A percentile compares a stretch with the other conserved stretches of the same genome.
Evolutionary conservation across 768 basidiomycete genomes (phyloP).

Genomic region (Multifurca ochricompacta): DNA sequence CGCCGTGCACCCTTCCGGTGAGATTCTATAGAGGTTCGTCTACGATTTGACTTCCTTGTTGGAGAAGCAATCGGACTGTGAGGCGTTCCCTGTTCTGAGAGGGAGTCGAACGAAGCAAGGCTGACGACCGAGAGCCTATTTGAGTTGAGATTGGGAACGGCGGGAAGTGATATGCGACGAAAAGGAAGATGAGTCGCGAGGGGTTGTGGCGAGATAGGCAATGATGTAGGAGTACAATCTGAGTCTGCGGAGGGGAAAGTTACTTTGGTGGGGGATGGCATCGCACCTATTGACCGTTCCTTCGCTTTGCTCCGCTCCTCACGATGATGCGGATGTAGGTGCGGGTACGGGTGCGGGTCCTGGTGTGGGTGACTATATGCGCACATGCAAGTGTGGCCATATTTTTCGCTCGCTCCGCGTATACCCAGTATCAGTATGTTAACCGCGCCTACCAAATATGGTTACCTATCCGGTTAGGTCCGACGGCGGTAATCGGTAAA

Average conservation of each 20-base stretch:
- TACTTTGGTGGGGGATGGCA: constrained; percentile 1
- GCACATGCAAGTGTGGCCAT: neutral
- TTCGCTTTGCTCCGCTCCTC: too few species aligned
- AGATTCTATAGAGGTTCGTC: constrained; percentile 35
- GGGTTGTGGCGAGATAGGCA: constrained; percentile 28
- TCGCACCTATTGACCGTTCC: too few species aligned
- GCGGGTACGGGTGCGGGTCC: neutral
- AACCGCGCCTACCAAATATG: neutral
- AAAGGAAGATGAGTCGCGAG: constrained; percentile 47
- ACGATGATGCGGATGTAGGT: too few species aligned
- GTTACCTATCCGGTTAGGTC: neutral
- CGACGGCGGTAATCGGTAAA: neutral
- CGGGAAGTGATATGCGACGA: constrained; percentile 38
- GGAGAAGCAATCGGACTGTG: constrained; percentile 26
- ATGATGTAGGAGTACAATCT: neutral
- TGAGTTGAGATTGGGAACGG: constrained; percentile 32
- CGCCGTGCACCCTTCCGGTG: constrained; percentile 33
- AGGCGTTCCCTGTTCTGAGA: constrained; percentile 43
- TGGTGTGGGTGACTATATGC: neutral
- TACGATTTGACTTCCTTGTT: constrained; percentile 23
- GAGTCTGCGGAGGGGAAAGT: constrained; percentile 20
- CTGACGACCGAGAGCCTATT: constrained; percentile 63
- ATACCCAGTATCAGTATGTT: neutral
- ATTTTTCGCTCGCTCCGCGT: too few species aligned
- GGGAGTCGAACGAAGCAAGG: constrained; percentile 65